phyloP scores from a whole-genome alignment of 495 filamentous ascomycete species.

The Jackrogersella multiformis region DNA sequence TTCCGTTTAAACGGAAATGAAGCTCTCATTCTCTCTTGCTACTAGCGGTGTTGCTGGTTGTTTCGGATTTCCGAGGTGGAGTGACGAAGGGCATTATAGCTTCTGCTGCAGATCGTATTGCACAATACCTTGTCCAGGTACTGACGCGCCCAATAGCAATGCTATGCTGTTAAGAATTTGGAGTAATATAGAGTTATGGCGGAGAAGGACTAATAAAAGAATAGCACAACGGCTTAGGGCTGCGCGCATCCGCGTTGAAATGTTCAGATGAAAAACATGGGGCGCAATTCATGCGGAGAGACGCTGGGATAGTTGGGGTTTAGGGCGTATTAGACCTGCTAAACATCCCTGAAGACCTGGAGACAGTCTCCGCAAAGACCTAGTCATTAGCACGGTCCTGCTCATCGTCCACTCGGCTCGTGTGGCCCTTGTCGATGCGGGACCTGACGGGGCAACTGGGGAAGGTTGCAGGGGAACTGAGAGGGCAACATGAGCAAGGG shows the following conservation, averaged over 20 bases:
- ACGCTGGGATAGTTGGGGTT: constrained; percentile 34
- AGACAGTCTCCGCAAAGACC: constrained; percentile 18
- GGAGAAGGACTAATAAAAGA: constrained; percentile 35
- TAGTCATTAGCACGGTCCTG: constrained; percentile 22
- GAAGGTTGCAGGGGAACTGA: constrained; percentile 30
- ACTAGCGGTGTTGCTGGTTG: constrained; percentile 3
- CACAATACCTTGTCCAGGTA: constrained; percentile 21
- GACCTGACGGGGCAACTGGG: constrained; percentile 39
- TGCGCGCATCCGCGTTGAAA: constrained; percentile 26
- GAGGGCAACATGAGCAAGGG: constrained; percentile 23
- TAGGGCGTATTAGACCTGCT: constrained; percentile 19
- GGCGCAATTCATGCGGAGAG: constrained; percentile 37
- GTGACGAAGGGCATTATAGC: constrained; percentile 22
- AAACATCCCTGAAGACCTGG: constrained; percentile 1
- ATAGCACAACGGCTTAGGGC: constrained; percentile 17
- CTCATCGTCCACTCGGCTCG: constrained; percentile 35
- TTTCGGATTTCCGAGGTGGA: constrained; percentile 10
- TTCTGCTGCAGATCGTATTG: constrained; percentile 25
- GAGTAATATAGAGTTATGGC: constrained; percentile 24
- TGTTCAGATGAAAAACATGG: constrained; percentile 27
- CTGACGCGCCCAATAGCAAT: constrained; percentile 32
- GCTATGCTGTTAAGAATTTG: constrained; percentile 28
- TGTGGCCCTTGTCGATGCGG: constrained; percentile 38
- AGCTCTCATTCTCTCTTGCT: constrained; percentile 22
- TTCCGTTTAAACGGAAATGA: constrained; percentile 2